These are phyloP conservation scores for Venturia aucupariae DNA, from an alignment of 2,329 filamentous ascomycete genomes.

Conservation along the genomic window DNA sequence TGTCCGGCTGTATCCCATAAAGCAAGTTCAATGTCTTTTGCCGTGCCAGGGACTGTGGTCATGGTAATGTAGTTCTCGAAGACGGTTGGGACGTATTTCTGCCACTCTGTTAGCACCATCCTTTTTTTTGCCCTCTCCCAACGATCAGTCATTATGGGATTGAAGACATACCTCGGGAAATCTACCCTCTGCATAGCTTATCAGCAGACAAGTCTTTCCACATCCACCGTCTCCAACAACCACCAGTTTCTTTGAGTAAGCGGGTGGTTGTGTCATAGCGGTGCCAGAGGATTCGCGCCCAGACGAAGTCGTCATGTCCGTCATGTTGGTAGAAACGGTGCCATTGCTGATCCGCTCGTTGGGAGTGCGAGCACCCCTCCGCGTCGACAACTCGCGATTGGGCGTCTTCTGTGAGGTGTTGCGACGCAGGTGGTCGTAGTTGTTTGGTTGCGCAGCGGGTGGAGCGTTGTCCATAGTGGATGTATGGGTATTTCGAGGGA, in stretches of 20 bases:
- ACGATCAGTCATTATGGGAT: neutral
- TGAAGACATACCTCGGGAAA: constrained; percentile 74
- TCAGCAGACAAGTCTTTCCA: constrained; percentile 95
- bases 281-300: constrained; percentile 56
- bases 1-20: constrained; percentile 98
- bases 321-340: constrained; percentile 61
- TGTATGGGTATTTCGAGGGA: neutral
- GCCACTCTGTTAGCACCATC: constrained; percentile 10
- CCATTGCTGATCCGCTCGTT: constrained; percentile 72
- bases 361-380: constrained; percentile 37
- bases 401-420: constrained; percentile 37
- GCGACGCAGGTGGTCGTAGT: constrained; percentile 50
- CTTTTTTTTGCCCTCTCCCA: too few relatives aligned
- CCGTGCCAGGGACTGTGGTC: constrained; percentile 74
- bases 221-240: constrained; percentile 97
- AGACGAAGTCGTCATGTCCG: constrained; percentile 62
- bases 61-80: constrained; percentile 99
- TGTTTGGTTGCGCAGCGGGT: constrained; percentile 17
- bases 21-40: constrained; percentile 92
- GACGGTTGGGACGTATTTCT: constrained; percentile 99
- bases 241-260: constrained; percentile 98
- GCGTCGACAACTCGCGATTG: constrained; percentile 26
- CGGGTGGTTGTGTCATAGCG: constrained; percentile 78
- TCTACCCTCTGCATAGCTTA: constrained; percentile 97
- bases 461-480: neutral